These are phyloP conservation scores for Calocybe gambosa DNA, from an alignment of 1,284 basidiomycete species.

Conservation along the genomic window DNA sequence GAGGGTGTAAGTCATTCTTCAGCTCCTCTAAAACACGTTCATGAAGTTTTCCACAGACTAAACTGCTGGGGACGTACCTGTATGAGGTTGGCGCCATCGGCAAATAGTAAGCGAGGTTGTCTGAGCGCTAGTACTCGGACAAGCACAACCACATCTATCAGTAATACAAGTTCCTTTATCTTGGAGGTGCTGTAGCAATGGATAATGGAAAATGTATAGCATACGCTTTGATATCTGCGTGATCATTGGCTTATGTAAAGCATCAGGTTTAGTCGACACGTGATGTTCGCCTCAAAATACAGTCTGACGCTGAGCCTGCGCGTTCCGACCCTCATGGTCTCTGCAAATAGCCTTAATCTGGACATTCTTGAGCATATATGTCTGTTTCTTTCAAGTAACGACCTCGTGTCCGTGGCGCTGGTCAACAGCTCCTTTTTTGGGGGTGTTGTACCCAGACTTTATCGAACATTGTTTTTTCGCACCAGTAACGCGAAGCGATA, in stretches of 20 bases:
- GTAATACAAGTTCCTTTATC: no score
- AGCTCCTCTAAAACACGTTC: background rate
- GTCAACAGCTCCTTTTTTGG: conserved; percentile 59
- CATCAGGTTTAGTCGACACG: no score
- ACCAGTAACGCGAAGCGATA: conserved; percentile 50
- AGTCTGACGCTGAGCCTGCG: no score
- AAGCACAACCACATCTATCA: no score
- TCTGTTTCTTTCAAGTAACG: conserved; percentile 40
- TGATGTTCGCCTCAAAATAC: no score
- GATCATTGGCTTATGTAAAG: no score
- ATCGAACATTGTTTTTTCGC: conserved; percentile 49
- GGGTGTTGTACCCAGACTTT: conserved; percentile 55
- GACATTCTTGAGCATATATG: conserved; percentile 67
- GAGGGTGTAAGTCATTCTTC: conserved; percentile 62
- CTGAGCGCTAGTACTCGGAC: no score
- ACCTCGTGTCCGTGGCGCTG: conserved; percentile 53
- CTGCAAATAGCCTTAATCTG: conserved; percentile 60
- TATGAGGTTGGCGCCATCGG: conserved; percentile 61
- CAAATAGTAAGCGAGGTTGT: background rate
- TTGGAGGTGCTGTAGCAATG: no score
- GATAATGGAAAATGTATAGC: no score
- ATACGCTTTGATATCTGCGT: no score
- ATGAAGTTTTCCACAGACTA: conserved; percentile 39
- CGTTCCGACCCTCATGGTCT: conserved; percentile 38
- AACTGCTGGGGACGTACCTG: conserved; percentile 78